Evolutionary conservation across 345 rosid genomes (phyloP).

Genomic region (Crucihimalaya himalaica): DNA sequence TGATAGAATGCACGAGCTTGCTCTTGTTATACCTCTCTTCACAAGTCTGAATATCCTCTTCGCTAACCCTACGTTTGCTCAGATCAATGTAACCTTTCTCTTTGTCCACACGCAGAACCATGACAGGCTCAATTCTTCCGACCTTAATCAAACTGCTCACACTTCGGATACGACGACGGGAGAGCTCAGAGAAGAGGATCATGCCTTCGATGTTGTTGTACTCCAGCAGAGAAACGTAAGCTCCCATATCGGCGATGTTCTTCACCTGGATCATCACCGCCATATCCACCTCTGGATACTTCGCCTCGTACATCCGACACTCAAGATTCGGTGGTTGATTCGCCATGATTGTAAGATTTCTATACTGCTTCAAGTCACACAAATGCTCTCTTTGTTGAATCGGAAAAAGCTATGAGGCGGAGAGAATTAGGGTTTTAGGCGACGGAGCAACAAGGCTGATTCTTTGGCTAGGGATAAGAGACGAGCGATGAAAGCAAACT

Average conservation of each 20-base stretch:
- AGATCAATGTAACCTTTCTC: constrained; percentile 96
- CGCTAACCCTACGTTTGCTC: constrained; percentile 93
- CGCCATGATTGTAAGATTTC: constrained; percentile 48
- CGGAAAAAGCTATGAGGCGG: neutral
- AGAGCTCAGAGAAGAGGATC: constrained; percentile 98
- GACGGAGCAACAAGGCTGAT: constrained; percentile 22
- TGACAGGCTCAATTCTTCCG: constrained; percentile 95
- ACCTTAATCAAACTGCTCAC: constrained; percentile 94
- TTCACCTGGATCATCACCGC: constrained; percentile 99
- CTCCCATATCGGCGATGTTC: constrained; percentile 97
- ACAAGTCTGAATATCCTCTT: constrained; percentile 90
- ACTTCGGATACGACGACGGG: constrained; percentile 97
- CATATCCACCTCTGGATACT: constrained; percentile 95
- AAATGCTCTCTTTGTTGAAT: neutral
- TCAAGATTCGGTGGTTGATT: constrained; percentile 70
- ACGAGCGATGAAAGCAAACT: constrained; percentile 7
- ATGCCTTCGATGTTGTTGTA: constrained; percentile 98
- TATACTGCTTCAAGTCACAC: neutral
- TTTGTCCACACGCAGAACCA: constrained; percentile 97
- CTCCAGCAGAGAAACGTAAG: constrained; percentile 89
- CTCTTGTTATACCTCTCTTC: constrained; percentile 99
- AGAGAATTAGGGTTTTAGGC: constrained; percentile 41
- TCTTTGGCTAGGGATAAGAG: constrained; percentile 23
- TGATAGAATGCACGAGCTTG: constrained; percentile 97
- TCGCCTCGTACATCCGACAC: constrained; percentile 94